Evolutionary conservation across 257 asterid species (phyloP).

Genomic region (Solanum lignicaule): DNA sequence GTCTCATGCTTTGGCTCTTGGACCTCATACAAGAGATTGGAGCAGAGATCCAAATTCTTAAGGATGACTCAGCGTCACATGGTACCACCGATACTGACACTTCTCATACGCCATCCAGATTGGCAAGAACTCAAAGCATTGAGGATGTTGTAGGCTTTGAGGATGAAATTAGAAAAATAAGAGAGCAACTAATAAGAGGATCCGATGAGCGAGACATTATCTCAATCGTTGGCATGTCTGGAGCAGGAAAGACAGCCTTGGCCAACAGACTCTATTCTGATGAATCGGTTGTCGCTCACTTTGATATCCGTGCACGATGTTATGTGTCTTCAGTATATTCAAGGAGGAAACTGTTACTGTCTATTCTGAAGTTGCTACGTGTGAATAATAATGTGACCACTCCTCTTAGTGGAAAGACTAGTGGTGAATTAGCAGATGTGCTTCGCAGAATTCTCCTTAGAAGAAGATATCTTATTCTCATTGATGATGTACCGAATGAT

Average conservation of each 20-base stretch:
- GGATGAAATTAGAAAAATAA: fast-evolving
- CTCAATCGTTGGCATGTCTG: neutral
- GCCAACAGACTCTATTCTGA: neutral
- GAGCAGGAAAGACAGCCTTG: neutral
- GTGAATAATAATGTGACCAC: fast-evolving
- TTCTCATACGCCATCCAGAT: neutral
- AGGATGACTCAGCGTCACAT: neutral
- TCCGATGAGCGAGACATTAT: too few relatives aligned
- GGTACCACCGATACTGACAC: fast-evolving
- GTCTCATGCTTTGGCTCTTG: neutral
- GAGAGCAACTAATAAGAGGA: neutral
- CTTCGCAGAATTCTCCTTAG: neutral
- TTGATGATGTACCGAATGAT: neutral
- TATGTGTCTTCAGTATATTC: conserved; percentile 10
- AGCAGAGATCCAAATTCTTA: neutral
- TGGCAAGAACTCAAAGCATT: too few relatives aligned
- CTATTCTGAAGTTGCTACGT: fast-evolving
- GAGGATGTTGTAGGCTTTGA: too few relatives aligned
- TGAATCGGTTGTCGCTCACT: neutral
- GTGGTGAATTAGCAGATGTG: neutral
- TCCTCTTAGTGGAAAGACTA: neutral
- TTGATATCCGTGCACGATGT: neutral
- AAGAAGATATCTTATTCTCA: neutral
- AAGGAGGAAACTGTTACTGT: neutral
- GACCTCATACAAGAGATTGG: neutral